Evolutionary conservation across 164 flowering plant genomes (phyloP).

Genomic region (Berberis vulgaris): DNA sequence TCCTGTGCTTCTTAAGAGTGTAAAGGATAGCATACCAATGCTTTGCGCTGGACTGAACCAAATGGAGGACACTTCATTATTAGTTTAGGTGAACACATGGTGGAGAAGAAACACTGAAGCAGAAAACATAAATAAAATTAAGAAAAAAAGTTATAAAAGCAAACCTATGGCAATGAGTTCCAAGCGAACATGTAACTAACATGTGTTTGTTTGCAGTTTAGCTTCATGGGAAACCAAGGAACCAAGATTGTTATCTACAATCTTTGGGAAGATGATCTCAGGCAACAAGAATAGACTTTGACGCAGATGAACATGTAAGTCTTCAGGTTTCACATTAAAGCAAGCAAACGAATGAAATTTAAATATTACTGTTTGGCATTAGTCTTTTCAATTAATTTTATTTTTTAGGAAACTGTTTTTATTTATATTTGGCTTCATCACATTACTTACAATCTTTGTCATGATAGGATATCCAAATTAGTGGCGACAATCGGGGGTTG

Average conservation of each 20-base stretch:
- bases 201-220: constrained; percentile 37
- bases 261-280: constrained; percentile 93
- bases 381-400: no score
- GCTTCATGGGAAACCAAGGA: constrained; percentile 62
- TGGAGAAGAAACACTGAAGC: not conserved
- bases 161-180: constrained; percentile 67
- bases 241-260: constrained; percentile 85
- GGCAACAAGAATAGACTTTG: constrained; percentile 83
- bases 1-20: constrained; percentile 67
- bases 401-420: no score
- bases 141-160: not conserved
- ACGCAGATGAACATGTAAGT: constrained; percentile 54
- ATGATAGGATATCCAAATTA: constrained; percentile 82
- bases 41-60: constrained; percentile 43
- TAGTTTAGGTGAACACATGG: not conserved
- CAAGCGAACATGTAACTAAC: constrained; percentile 18
- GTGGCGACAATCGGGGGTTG: constrained; percentile 90
- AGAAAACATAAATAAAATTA: not conserved
- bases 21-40: constrained; percentile 77
- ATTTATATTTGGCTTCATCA: no score
- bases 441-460: not conserved
- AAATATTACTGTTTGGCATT: no score
- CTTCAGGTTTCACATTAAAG: no score
- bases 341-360: no score
- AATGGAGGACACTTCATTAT: not conserved